Evolutionary conservation across 208 protist species (phyloP).

Genomic region (Trichomonas vaginalis): DNA sequence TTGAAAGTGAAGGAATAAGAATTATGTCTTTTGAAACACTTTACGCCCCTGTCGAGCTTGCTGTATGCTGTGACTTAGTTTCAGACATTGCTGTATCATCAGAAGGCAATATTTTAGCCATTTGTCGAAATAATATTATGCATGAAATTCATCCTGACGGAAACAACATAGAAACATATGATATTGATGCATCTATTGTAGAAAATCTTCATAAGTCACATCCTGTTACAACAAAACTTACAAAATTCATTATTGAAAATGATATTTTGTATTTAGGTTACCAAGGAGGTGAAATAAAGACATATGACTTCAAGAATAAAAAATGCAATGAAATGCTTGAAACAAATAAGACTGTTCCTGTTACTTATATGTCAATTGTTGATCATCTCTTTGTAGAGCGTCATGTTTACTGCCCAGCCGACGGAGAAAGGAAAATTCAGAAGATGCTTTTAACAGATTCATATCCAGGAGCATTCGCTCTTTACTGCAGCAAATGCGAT

Average conservation of each 20-base stretch:
- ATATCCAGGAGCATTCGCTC: background rate
- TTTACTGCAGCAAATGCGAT: background rate
- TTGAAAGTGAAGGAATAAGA: background rate
- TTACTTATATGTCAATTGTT: background rate
- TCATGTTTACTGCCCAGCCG: background rate
- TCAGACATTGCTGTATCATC: background rate
- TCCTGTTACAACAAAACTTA: background rate
- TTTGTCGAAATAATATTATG: background rate
- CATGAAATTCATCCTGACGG: background rate
- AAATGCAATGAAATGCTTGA: background rate
- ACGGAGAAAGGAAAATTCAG: background rate
- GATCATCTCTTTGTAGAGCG: background rate
- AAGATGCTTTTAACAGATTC: background rate
- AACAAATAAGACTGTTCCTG: background rate
- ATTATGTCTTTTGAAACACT: background rate
- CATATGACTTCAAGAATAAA: background rate
- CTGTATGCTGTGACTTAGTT: slow-evolving; percentile 12
- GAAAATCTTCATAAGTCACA: background rate
- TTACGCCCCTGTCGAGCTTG: background rate
- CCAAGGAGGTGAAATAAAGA: background rate
- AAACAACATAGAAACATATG: background rate
- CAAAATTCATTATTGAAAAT: background rate
- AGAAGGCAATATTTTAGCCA: background rate
- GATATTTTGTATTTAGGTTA: background rate
- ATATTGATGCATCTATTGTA: background rate